Percentiles rank a stretch among this genome's conserved stretches.
Conservation (phyloP, 2,329 filamentous ascomycete genomes). For the Cladosporium austrohemisphaericum region DNA sequence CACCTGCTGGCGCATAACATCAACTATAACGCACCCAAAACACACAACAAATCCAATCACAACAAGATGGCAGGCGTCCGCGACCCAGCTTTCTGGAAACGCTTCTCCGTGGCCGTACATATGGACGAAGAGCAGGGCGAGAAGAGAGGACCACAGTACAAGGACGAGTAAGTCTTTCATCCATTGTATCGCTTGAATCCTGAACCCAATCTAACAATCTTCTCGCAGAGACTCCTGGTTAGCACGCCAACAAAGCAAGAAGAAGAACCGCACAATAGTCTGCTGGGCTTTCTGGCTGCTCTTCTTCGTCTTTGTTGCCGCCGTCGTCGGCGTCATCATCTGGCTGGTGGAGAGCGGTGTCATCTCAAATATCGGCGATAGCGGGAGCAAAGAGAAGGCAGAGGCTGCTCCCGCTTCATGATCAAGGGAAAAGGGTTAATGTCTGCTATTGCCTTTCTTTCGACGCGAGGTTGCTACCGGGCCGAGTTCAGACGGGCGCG, state of each 20-base stretch:
- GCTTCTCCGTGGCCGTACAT: slow-evolving; percentile 57
- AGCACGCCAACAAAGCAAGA: slow-evolving; percentile 47
- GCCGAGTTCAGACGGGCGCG: slow-evolving; percentile 6
- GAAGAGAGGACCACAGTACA: slow-evolving; percentile 6
- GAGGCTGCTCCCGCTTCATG: background rate
- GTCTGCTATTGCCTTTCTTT: background rate
- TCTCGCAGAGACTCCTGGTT: slow-evolving; percentile 52
- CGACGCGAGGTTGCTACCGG: background rate
- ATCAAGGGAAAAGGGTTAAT: background rate
- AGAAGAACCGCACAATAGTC: slow-evolving; percentile 44
- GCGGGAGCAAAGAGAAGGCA: background rate
- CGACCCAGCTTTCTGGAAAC: slow-evolving; percentile 59
- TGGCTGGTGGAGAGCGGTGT: slow-evolving; percentile 36
- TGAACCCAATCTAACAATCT: slow-evolving; percentile 1
- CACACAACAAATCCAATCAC: background rate
- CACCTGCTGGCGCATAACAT: background rate
- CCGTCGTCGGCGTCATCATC: slow-evolving; percentile 44
- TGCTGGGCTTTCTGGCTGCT: slow-evolving; percentile 47
- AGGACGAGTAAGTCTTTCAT: slow-evolving; percentile 3
- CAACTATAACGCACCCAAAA: background rate
- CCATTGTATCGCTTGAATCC: no score
- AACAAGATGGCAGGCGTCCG: slow-evolving; percentile 47
- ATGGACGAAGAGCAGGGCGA: slow-evolving; percentile 46
- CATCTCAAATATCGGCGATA: background rate
- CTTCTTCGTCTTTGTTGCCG: slow-evolving; percentile 45